Percentiles rank a stretch among this genome's conserved stretches.
These are phyloP conservation scores for Elasticomyces elasticus DNA, from an alignment of 495 filamentous ascomycete species.

Conservation along the genomic window DNA sequence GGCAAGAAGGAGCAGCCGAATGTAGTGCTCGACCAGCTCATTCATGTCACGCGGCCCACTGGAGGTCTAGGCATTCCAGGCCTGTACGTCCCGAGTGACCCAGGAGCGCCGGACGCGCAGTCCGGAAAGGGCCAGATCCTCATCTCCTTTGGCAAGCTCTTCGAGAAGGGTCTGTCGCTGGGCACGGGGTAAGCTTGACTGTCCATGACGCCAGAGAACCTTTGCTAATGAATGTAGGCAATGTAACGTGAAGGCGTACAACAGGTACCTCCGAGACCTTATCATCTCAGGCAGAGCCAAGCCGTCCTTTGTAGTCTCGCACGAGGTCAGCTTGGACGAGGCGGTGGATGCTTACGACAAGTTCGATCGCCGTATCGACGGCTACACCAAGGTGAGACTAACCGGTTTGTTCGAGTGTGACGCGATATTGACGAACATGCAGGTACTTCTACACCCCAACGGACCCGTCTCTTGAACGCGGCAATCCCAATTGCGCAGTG, in stretches of 20 bases:
- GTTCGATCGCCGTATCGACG: conserved; percentile 58
- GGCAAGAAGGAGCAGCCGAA: conserved; percentile 34
- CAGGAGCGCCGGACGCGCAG: conserved; percentile 35
- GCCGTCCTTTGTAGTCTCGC: conserved; percentile 48
- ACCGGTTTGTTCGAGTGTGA: not conserved
- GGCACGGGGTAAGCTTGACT: conserved; percentile 27
- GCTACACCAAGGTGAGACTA: conserved; percentile 30
- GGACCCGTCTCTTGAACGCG: conserved; percentile 18
- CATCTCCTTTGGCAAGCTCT: conserved; percentile 50
- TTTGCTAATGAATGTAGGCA: conserved; percentile 23
- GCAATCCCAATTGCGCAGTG: no score
- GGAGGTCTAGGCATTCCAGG: conserved; percentile 34
- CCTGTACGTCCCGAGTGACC: conserved; percentile 31
- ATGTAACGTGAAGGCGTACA: conserved; percentile 53
- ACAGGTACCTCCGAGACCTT: conserved; percentile 47
- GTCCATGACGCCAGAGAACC: conserved; percentile 35
- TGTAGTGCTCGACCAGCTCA: conserved; percentile 32
- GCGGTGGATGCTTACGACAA: conserved; percentile 55
- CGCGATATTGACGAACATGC: not conserved
- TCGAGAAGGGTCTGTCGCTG: conserved; percentile 41
- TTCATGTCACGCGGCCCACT: conserved; percentile 30
- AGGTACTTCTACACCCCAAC: conserved; percentile 26
- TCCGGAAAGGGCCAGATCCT: conserved; percentile 44
- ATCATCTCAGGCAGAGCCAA: conserved; percentile 49
- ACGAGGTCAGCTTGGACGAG: conserved; percentile 47